These are phyloP conservation scores for Venturiaceae sp. DNA, from an alignment of 2,329 filamentous ascomycete genomes.

Conservation along the genomic window DNA sequence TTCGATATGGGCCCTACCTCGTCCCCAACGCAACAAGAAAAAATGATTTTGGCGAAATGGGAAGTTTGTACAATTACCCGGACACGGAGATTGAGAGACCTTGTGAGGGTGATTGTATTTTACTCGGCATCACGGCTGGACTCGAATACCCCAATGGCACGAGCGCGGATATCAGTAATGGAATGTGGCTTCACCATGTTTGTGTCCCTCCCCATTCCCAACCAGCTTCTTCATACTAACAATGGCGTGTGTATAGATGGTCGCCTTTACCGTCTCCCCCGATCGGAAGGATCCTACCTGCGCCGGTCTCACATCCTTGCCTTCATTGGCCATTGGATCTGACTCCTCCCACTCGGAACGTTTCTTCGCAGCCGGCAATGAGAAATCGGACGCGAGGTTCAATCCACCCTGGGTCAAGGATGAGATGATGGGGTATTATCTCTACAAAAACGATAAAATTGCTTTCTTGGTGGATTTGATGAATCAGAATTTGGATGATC, in stretches of 20 bases:
- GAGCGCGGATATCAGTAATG: slow-evolving; percentile 2
- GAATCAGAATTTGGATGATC: slow-evolving; percentile 7
- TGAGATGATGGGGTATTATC: background rate
- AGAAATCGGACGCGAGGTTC: background rate
- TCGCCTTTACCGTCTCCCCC: slow-evolving; percentile 2
- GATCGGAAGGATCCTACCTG: background rate
- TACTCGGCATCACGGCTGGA: background rate
- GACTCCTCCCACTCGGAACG: background rate
- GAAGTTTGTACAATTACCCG: background rate
- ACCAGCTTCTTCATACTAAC: no score
- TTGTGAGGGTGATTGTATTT: slow-evolving; percentile 1
- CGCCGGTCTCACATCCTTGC: background rate
- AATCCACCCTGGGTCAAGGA: background rate
- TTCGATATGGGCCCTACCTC: background rate
- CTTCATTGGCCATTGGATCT: background rate
- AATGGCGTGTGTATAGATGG: background rate
- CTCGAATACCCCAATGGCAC: slow-evolving; percentile 7
- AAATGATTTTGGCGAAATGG: background rate
- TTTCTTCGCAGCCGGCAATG: slow-evolving; percentile 4
- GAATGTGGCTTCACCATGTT: slow-evolving; percentile 6
- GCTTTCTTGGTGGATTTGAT: slow-evolving; percentile 4
- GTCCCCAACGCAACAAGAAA: background rate
- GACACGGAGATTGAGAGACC: background rate
- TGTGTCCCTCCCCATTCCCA: no score
- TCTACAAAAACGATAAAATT: background rate